Conservation (phyloP, 257 asterid genomes). For the Marsdenia floribunda region DNA sequence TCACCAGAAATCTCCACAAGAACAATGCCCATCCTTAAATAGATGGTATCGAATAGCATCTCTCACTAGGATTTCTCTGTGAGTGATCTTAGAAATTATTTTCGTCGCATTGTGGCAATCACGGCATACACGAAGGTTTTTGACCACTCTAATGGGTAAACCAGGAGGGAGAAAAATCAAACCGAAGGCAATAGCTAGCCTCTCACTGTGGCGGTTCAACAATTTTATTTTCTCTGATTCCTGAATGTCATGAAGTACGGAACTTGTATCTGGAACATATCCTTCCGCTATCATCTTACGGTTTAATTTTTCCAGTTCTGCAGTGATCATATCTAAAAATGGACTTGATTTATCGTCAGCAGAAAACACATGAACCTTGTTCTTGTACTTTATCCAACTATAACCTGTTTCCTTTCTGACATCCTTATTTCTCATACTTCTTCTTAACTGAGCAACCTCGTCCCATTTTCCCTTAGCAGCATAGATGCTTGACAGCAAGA, state of each 20-base stretch:
- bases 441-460: slow-evolving; percentile 40
- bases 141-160: slow-evolving; percentile 35
- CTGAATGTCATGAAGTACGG: slow-evolving; percentile 37
- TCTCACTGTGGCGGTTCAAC: slow-evolving; percentile 40
- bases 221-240: slow-evolving; percentile 33
- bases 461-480: slow-evolving; percentile 41
- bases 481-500: slow-evolving; percentile 37
- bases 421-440: slow-evolving; percentile 42
- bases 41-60: slow-evolving; percentile 42
- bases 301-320: slow-evolving; percentile 44
- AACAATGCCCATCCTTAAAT: slow-evolving; percentile 41
- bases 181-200: slow-evolving; percentile 49
- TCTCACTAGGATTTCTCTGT: slow-evolving; percentile 42
- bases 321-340: slow-evolving; percentile 33
- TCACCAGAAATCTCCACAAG: slow-evolving; percentile 51
- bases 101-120: slow-evolving; percentile 49
- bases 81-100: slow-evolving; percentile 40
- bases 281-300: slow-evolving; percentile 41
- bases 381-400: slow-evolving; percentile 50
- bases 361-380: slow-evolving; percentile 37
- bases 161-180: slow-evolving; percentile 33
- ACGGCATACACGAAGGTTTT: slow-evolving; percentile 39
- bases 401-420: slow-evolving; percentile 40
- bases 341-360: slow-evolving; percentile 48
- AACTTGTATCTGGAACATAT: slow-evolving; percentile 37